phyloP scores from a whole-genome alignment of 257 asterid species.

The Leptodermis oblonga region DNA sequence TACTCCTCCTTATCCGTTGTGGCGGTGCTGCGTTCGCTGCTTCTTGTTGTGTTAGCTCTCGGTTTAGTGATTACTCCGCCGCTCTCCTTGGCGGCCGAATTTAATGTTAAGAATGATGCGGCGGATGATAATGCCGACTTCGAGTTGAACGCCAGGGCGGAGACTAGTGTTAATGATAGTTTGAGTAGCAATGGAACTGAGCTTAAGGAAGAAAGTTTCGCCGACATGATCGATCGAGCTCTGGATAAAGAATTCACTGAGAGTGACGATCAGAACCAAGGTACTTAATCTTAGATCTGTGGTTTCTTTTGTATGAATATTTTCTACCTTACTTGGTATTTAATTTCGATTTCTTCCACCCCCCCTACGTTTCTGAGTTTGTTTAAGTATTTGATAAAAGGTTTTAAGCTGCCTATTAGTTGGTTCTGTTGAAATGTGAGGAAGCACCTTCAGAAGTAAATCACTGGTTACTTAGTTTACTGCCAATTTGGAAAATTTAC shows the following conservation, averaged over 20 bases:
- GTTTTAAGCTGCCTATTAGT: not conserved
- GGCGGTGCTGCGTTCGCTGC: conserved; percentile 12
- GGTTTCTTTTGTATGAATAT: not conserved
- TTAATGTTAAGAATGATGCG: not conserved
- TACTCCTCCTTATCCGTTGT: conserved; percentile 14
- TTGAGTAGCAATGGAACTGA: conserved; percentile 38
- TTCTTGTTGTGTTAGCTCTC: conserved; percentile 15
- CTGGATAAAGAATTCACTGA: conserved; percentile 90
- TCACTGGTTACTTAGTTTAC: not conserved
- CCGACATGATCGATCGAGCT: conserved; percentile 96
- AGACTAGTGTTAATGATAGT: conserved; percentile 28
- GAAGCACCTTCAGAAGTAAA: not conserved
- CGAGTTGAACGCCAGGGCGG: conserved; percentile 2
- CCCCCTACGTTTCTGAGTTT: not conserved
- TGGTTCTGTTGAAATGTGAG: not conserved
- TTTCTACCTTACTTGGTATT: not conserved
- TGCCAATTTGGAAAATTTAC: not conserved
- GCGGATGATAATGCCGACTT: conserved; percentile 3
- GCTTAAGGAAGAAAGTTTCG: conserved; percentile 73
- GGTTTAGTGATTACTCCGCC: conserved; percentile 17
- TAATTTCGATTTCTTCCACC: not conserved
- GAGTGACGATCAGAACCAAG: conserved; percentile 81
- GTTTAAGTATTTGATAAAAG: not conserved
- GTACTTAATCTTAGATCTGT: conserved; percentile 49
- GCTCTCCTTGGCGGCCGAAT: conserved; percentile 15